phyloP scores from a whole-genome alignment of 352 stramenopile species.

The Phytophthora sp. region DNA sequence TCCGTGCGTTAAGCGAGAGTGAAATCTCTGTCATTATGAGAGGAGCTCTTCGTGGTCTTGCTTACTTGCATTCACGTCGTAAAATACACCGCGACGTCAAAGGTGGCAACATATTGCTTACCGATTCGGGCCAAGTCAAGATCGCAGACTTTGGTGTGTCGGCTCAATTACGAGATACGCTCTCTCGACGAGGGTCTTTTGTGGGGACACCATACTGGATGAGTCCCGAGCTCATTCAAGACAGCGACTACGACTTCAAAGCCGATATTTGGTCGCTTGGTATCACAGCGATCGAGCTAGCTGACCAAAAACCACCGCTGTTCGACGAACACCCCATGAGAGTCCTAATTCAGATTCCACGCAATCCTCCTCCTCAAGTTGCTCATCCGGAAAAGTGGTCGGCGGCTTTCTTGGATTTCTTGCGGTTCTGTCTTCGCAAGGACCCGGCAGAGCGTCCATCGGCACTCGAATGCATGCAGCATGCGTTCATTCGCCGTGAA shows the following conservation, averaged over 20 bases:
- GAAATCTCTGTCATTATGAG: conserved; percentile 85
- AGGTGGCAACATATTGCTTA: conserved; percentile 96
- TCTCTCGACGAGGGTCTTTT: conserved; percentile 72
- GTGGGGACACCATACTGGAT: conserved; percentile 96
- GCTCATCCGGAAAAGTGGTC: conserved; percentile 81
- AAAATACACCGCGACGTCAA: conserved; percentile 95
- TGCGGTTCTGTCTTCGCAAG: conserved; percentile 84
- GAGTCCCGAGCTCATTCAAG: conserved; percentile 94
- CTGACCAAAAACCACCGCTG: conserved; percentile 90
- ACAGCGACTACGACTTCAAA: conserved; percentile 92
- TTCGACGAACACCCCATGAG: conserved; percentile 92
- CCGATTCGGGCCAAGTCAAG: conserved; percentile 92
- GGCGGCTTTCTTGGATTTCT: conserved; percentile 80
- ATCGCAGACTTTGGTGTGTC: conserved; percentile 94
- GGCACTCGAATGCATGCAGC: conserved; percentile 89
- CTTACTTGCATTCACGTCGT: conserved; percentile 83
- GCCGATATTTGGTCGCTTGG: conserved; percentile 92
- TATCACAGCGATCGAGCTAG: conserved; percentile 92
- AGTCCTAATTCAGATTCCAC: conserved; percentile 77
- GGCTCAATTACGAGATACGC: conserved; percentile 57
- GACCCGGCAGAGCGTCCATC: conserved; percentile 74
- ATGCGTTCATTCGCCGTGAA: conserved; percentile 83
- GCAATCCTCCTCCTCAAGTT: conserved; percentile 82
- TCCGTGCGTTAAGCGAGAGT: conserved; percentile 55
- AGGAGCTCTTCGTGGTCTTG: conserved; percentile 77